Conservation (phyloP, 257 asterid species). For the Jaltomata sinuosa region DNA sequence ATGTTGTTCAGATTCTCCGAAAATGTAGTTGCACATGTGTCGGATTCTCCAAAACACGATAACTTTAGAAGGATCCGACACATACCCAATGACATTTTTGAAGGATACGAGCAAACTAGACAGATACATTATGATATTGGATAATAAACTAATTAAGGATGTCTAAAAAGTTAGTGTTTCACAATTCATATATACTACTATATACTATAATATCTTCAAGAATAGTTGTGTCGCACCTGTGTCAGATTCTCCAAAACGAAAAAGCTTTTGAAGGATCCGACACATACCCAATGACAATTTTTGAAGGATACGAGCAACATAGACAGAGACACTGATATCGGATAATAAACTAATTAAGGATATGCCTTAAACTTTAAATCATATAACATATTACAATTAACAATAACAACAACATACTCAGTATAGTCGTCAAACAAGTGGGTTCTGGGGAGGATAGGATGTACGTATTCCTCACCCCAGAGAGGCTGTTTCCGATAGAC, state of each 20-base stretch:
- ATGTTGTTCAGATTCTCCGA: not conserved
- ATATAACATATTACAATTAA: not conserved
- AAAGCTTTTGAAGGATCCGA: no score
- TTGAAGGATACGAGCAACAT: not conserved
- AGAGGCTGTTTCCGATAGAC: no score
- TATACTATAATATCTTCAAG: no score
- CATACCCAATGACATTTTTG: not conserved
- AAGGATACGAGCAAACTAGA: not conserved
- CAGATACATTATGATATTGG: not conserved
- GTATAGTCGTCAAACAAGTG: no score
- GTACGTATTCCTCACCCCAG: not conserved
- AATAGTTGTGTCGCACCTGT: no score
- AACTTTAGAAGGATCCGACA: not conserved
- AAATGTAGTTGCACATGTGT: not conserved
- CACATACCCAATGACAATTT: no score
- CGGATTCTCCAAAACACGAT: not conserved
- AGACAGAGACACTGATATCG: not conserved
- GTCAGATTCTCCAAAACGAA: no score
- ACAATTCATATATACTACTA: no score
- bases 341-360: not conserved
- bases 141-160: not conserved
- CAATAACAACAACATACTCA: not conserved
- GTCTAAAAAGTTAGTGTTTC: no score
- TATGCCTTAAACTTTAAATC: not conserved
- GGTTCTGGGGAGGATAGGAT: not conserved